Evolutionary conservation across 1,284 basidiomycete species (phyloP), one percentile per base, ranked within the genome.

Genomic region (Fistulina hepatica): DNA sequence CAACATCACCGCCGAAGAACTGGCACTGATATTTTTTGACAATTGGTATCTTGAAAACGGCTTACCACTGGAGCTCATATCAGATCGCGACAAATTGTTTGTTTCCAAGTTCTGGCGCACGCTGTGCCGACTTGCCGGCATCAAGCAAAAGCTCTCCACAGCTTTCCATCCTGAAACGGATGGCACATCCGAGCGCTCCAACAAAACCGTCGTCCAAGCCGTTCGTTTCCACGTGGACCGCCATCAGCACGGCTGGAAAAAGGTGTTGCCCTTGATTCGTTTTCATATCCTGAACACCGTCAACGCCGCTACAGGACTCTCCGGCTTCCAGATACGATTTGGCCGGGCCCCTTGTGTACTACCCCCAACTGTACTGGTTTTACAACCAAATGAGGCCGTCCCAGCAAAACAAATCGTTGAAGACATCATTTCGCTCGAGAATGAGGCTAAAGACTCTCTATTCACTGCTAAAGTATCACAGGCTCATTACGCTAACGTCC

Each of bases 261-360:
- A 39, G 0, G 48, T 55, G 0, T 47, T 69, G 0, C 60, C 60
- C 0, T 32, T 51, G 0, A 53, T 65, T 0, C 54, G 54, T 21
- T 68, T 68, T 35, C 48, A 52, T 2, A 58, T 63, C 21, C 67
- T 68, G 55, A 64, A 62, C 35, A 48, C 51, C 0, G 30, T 52
- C 0, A 60, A 48, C 17, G 31, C 32, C 33, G 49, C 58, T 2
- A 64, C 56, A 2, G 52, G 49, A 0, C 45, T 51, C n/a, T 54
- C 63, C 0, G 57, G 53, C 0, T 68, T 67, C 50, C 46, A 59
- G 27, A 33, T 56, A 0, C 33, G 39, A 0, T 43, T 40, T 0
- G 53, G 59, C 0, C 35, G 45, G 0, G 48, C 47, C 0, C 60
- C 58, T 0, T 37, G 48, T 0, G 9, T 59, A 2, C 41, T 59